Evolutionary conservation across 129 eudicot species (phyloP), one percentile per base, ranked within the genome.

Genomic region (Gnaphalium uliginosum): DNA sequence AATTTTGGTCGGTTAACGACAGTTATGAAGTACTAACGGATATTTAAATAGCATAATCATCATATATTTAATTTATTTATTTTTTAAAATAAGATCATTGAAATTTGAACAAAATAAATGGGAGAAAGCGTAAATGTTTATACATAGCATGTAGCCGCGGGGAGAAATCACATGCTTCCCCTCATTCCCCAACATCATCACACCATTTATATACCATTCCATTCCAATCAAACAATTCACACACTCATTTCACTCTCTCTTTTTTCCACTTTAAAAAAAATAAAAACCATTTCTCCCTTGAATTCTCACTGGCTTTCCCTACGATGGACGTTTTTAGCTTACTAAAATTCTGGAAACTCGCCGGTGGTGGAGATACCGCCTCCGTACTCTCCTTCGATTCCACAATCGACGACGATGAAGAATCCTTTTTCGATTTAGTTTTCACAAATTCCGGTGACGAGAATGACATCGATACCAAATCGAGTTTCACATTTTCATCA

Each of bases 351-450:
- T 85, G 98, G 98, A 80, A 88, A 46, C 68, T 67, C 18, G 73
- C 83, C 53, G 81, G 79, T 19, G 75, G 77, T 24, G 75, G 63
- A 59, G 72, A 72, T 21, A 58, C 68, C 3, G 17, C 73, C 25
- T 6, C 73, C 51, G 62, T 59, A 30, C 58, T 67, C 6, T 82
- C 48, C 79, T 19, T 15, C 2, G 76, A 77, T 57, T 72, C 82
- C 19, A 37, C 76, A 1, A 10, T 66, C 22, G 22, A 29, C 69
- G 92, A 86, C 72, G 90, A 79, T 10, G 96, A 88, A 19, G 96
- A 90, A 9, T 93, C 91, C 50, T 87, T 90, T 77, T 90, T 90
- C 83, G 98, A 93, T 72, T 74, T 93, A 69, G 96, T 78, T 8
- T 64, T 93, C 15, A 71, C 85, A 0, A 74, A 78, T 23, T 51